Evolutionary conservation across 331 rosid species (phyloP), one percentile per base, ranked within the genome.

Genomic region (Malus hybrid): DNA sequence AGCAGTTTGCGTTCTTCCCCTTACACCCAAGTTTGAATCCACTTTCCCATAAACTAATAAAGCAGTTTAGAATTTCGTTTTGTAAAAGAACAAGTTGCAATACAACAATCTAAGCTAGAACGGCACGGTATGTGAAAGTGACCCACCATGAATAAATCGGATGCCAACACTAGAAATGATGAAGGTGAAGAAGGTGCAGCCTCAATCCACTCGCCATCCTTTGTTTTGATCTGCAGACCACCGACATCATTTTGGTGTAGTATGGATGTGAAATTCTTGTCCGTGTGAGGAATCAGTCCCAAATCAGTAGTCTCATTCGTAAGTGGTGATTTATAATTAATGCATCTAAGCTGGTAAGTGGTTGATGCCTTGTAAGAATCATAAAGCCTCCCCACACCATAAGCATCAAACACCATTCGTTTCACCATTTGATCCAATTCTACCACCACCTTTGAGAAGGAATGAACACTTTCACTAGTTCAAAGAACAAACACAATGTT

Each of bases 201-300:
- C 46, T 76, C 74, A n/a, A 81, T 65, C 84, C 84, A 71, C 13
- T 65, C 61, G 46, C 81, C 67, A 9, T 76, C 81, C 71, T 81
- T 81, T 44, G 78, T 15, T 65, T 67, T 71, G 10, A 76, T 55
- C 69, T 81, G 81, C 67, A 81, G 69, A 20, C 81, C 84, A 39
- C 12, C 22, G 28, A 66, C 52, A 62, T 81, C 67, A 48, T 46
- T 12, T 36, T 81, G 84, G 57, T 76, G 62, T 57, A 76, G 61
- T 44, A 76, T 59, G 50, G 84, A 76, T 28, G 64, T 32, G 78
- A 76, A 76, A 39, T 71, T 71, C 57, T 31, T 27, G 69, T 81
- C 84, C 10, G 28, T 67, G 71, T 76, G 84, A 63, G 78, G 22
- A 44, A 0, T 48, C 54, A 80, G 8, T 63, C 84, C 81, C 28